A percentile compares a stretch with the other conserved stretches of the same genome.
These are phyloP conservation scores for Podospora bellae-mahoneyi DNA, from an alignment of 495 filamentous ascomycete species.

Conservation along the genomic window DNA sequence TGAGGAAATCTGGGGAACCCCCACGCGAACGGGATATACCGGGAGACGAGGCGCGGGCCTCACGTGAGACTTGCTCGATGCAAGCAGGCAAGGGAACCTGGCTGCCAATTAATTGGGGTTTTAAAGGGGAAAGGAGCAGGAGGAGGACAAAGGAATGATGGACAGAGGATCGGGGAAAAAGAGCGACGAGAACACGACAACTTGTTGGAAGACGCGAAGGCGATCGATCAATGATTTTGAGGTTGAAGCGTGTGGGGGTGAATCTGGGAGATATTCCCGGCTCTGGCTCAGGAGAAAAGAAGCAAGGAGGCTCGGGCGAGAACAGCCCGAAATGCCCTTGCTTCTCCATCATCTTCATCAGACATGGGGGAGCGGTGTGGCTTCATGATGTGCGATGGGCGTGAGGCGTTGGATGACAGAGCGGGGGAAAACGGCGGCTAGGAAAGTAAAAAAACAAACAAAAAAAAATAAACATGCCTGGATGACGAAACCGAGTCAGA, in stretches of 20 bases:
- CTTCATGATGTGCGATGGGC: neutral
- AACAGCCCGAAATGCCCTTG: neutral
- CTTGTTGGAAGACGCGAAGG: too few relatives aligned
- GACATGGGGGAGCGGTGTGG: neutral
- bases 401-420: neutral
- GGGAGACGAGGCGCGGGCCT: neutral
- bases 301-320: neutral
- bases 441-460: too few relatives aligned
- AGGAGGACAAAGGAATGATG: neutral
- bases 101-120: neutral
- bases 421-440: neutral
- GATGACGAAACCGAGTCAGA: slow-evolving; percentile 2
- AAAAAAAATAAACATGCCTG: neutral
- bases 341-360: neutral
- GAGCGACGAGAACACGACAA: neutral
- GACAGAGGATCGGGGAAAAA: neutral
- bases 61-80: slow-evolving; percentile 3
- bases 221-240: neutral
- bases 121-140: neutral
- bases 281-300: neutral
- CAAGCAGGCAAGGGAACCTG: neutral
- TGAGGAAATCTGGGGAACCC: slow-evolving; percentile 1
- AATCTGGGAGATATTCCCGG: too few relatives aligned
- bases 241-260: neutral
- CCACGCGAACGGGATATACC: neutral